These are phyloP conservation scores for Zhuliangozyma blackwelliae DNA, from an alignment of 1,139 yeast genomes.

Conservation along the genomic window DNA sequence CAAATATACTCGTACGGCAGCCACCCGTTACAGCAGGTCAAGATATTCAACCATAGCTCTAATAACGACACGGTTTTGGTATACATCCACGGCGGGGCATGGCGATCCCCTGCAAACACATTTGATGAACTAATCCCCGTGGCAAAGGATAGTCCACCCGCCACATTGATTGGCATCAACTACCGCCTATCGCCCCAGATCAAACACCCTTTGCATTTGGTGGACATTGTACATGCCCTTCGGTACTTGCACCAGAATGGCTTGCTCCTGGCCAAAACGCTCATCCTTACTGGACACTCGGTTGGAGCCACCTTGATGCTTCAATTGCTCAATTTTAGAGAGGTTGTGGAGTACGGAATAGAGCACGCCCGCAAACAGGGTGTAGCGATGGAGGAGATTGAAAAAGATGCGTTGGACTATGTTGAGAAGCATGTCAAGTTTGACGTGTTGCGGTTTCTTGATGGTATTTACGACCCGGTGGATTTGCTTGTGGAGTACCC, in stretches of 20 bases:
- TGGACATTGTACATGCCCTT: constrained; percentile 52
- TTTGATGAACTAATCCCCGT: constrained; percentile 49
- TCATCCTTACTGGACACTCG: constrained; percentile 64
- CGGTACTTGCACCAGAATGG: constrained; percentile 18
- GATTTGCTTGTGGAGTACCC: constrained; percentile 34
- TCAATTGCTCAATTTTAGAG: constrained; percentile 42
- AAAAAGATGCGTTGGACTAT: too few relatives aligned
- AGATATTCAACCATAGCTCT: constrained; percentile 15
- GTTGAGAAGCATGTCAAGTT: not conserved
- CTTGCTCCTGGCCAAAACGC: constrained; percentile 9
- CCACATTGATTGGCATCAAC: constrained; percentile 47
- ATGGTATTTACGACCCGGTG: constrained; percentile 36
- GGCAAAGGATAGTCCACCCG: constrained; percentile 9
- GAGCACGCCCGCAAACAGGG: not conserved
- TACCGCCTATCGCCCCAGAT: constrained; percentile 66
- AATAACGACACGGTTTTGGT: constrained; percentile 25
- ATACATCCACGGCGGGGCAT: constrained; percentile 85
- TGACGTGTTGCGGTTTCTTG: constrained; percentile 19
- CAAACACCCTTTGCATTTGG: constrained; percentile 59
- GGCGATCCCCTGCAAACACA: constrained; percentile 71
- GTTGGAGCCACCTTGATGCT: constrained; percentile 74
- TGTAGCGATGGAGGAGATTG: too few relatives aligned
- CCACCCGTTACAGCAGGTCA: constrained; percentile 20
- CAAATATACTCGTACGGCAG: constrained; percentile 16
- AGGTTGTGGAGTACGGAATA: constrained; percentile 15